These are phyloP conservation scores for Macrolepiota albuminosa DNA, from an alignment of 768 basidiomycete species.

Conservation along the genomic window DNA sequence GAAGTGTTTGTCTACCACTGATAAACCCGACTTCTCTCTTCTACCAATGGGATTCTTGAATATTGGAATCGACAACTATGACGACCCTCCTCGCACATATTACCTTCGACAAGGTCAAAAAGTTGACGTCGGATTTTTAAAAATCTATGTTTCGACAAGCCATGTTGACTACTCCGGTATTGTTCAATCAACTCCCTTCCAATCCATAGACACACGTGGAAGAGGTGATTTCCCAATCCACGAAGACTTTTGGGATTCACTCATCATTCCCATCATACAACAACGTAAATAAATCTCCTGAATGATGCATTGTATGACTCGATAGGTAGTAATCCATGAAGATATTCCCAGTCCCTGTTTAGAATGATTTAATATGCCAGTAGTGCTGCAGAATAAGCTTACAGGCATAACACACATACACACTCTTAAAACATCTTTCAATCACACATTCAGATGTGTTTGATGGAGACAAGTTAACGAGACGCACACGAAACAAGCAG, in stretches of 20 bases:
- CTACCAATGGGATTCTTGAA: slow-evolving; percentile 12
- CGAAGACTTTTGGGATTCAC: not conserved
- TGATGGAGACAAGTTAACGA: too few species aligned
- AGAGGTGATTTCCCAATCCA: not conserved
- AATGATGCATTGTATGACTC: not conserved
- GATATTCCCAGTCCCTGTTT: too few species aligned
- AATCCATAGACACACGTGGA: not conserved
- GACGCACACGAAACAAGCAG: too few species aligned
- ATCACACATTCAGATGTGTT: too few species aligned
- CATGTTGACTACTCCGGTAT: slow-evolving; percentile 31
- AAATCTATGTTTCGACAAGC: slow-evolving; percentile 34
- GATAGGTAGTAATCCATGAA: not conserved
- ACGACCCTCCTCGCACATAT: slow-evolving; percentile 27
- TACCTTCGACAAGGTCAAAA: slow-evolving; percentile 23
- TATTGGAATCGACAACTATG: slow-evolving; percentile 37
- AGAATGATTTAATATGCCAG: too few species aligned
- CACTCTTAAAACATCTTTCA: too few species aligned
- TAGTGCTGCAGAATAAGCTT: too few species aligned
- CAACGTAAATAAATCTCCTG: not conserved
- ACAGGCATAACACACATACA: too few species aligned
- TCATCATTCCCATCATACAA: not conserved
- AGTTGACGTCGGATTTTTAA: slow-evolving; percentile 38
- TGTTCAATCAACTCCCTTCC: slow-evolving; percentile 28
- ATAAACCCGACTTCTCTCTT: not conserved
- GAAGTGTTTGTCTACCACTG: not conserved